Evolutionary conservation across 1,284 basidiomycete genomes (phyloP), one percentile per base, ranked within the genome.

Genomic region (Tylopilus microsporus): DNA sequence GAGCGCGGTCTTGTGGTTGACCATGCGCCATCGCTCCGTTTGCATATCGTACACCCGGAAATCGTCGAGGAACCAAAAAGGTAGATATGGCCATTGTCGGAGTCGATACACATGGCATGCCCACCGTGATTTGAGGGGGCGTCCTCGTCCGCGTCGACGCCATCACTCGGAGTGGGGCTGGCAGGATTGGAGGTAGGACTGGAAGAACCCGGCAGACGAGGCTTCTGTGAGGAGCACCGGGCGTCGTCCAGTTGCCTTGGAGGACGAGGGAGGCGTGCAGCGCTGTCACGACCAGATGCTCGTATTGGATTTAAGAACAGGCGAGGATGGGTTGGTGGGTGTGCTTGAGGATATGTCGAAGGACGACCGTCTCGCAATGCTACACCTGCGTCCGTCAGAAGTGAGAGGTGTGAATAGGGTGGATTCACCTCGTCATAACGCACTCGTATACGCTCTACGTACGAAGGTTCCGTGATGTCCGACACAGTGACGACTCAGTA

Each of bases 21-120:
- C 75, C 30, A 84, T 65, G 7, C 75, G 75, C 91, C 91, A 93
- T 53, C 77, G 75, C 52, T 83, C 81, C n/a, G 79, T 75, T 46
- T 73, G 73, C 66, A 89, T 80, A 60, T 81, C 78, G 70, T 89
- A 93, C 47, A 79, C 78, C 91, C 91, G 92, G 59, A 93, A 85
- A 69, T 94, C 91, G 62, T 88, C 85, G 16, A 93, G 75, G 58
- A 82, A 85, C 60, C 91, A 60, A 91, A 84, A 16, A 93, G 77
- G 68, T 92, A 92, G 15, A 92, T 83, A 48, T 81, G 72, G 7
- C 83, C 81, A 45, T 80, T 79, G 15, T 79, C 76, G 36, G 80
- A 74, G 68, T 93, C 91, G 62, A 92, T 81, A 64, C 87, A 91
- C 87, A 92, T 90, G 30, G 89, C 85, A 64, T 92, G 90, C 0